Conservation (phyloP, 306 rosid genomes). For the Betula pendula region DNA sequence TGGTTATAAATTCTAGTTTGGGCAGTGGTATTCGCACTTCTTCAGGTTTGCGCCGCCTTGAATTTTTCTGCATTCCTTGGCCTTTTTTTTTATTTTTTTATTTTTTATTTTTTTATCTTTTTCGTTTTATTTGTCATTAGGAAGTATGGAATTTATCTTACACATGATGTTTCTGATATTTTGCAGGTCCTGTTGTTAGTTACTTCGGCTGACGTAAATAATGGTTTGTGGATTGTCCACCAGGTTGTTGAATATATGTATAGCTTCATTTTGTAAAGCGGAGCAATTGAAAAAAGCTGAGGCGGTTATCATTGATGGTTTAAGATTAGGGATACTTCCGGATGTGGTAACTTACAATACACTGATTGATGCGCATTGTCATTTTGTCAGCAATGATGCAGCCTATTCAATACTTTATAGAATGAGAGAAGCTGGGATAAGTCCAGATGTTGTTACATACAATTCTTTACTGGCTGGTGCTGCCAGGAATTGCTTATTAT, state of each 20-base stretch:
- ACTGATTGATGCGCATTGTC: slow-evolving; percentile 66
- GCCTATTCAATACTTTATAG: slow-evolving; percentile 55
- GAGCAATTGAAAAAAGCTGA: slow-evolving; percentile 57
- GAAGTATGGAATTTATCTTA: background rate
- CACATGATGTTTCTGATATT: background rate
- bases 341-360: slow-evolving; percentile 71
- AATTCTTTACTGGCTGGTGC: slow-evolving; percentile 69
- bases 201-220: slow-evolving; percentile 31
- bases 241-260: slow-evolving; percentile 62
- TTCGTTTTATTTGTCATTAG: background rate
- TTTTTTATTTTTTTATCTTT: background rate
- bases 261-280: slow-evolving; percentile 55
- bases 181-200: slow-evolving; percentile 25
- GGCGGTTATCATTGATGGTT: slow-evolving; percentile 52
- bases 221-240: slow-evolving; percentile 62
- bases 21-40: background rate
- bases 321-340: slow-evolving; percentile 67
- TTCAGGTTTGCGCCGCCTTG: background rate
- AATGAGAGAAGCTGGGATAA: slow-evolving; percentile 73
- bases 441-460: slow-evolving; percentile 67
- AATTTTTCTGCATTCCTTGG: background rate
- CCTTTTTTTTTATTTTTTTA: too few species aligned
- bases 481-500: slow-evolving; percentile 35
- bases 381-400: slow-evolving; percentile 48
- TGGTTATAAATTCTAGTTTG: background rate